Conservation (phyloP, 2,329 filamentous ascomycete genomes). For the Aspergillus sp. region DNA sequence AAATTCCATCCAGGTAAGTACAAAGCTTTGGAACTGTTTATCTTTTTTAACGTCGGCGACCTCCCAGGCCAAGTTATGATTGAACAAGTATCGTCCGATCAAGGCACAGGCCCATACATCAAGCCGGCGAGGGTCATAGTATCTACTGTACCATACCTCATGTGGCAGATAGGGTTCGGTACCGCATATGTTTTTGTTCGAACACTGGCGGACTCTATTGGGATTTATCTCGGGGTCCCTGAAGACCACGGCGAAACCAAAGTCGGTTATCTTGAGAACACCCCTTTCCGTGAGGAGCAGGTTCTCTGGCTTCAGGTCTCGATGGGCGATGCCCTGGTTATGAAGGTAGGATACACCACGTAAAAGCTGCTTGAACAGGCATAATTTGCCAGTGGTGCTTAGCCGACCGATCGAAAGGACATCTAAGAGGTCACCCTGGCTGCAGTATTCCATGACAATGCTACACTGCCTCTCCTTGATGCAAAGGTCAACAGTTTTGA, state of each 20-base stretch:
- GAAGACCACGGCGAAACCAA: constrained; percentile 87
- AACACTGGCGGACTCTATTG: not conserved
- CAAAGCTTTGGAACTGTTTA: no score
- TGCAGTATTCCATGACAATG: constrained; percentile 91
- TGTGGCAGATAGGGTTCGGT: not conserved
- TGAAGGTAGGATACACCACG: constrained; percentile 83
- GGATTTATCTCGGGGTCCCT: not conserved
- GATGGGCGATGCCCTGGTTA: constrained; percentile 80
- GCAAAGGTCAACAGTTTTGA: constrained; percentile 76
- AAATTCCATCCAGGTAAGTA: not conserved
- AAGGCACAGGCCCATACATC: constrained; percentile 87
- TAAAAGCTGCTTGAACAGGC: constrained; percentile 86
- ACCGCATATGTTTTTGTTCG: not conserved
- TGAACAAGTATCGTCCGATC: constrained; percentile 75
- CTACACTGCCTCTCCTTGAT: constrained; percentile 76
- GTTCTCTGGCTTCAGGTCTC: constrained; percentile 90
- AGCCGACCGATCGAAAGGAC: constrained; percentile 73
- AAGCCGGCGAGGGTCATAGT: constrained; percentile 73
- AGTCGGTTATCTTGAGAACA: constrained; percentile 87
- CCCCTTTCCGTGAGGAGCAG: constrained; percentile 75
- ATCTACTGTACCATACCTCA: constrained; percentile 27
- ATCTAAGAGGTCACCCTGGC: constrained; percentile 75
- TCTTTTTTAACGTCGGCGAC: no score
- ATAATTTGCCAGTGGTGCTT: constrained; percentile 68
- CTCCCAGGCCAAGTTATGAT: not conserved